These are phyloP conservation scores for Panellus pusillus DNA, from an alignment of 768 basidiomycete genomes.

Conservation along the genomic window DNA sequence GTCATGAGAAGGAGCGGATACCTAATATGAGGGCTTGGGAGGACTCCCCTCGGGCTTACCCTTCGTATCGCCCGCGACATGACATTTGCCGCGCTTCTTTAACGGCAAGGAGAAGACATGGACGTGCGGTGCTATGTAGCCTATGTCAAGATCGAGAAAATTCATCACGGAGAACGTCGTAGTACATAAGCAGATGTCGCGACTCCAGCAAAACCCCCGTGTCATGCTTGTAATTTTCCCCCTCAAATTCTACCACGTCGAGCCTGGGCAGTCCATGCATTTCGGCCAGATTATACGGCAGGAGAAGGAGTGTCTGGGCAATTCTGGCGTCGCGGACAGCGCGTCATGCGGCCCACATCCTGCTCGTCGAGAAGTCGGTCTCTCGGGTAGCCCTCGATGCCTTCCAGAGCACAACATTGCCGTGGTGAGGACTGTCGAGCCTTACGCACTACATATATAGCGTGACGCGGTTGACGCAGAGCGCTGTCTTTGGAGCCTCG, in stretches of 20 bases:
- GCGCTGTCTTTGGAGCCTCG: conserved; percentile 92
- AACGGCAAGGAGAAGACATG: conserved; percentile 88
- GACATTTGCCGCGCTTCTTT: conserved; percentile 67
- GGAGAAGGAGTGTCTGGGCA: conserved; percentile 90
- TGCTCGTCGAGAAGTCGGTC: too few species aligned
- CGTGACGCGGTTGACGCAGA: conserved; percentile 92
- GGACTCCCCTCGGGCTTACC: conserved; percentile 75
- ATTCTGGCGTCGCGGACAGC: conserved; percentile 85
- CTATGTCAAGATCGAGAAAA: conserved; percentile 98
- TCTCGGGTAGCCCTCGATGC: conserved; percentile 88
- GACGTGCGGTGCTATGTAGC: conserved; percentile 91
- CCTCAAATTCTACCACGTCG: conserved; percentile 88
- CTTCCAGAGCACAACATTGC: conserved; percentile 82
- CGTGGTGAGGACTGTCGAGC: conserved; percentile 87
- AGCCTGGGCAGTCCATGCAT: conserved; percentile 91
- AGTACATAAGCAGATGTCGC: too few species aligned
- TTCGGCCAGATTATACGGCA: conserved; percentile 90
- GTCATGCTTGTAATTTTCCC: too few species aligned
- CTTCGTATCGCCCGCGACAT: conserved; percentile 84
- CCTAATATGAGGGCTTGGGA: too few species aligned
- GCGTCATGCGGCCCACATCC: conserved; percentile 85
- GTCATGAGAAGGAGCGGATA: conserved; percentile 60
- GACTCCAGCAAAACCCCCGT: too few species aligned
- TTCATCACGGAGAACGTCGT: conserved; percentile 97
- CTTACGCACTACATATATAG: conserved; percentile 83